phyloP scores from a whole-genome alignment of 2,329 filamentous ascomycete species.

The Allantophomopsis lycopodina region DNA sequence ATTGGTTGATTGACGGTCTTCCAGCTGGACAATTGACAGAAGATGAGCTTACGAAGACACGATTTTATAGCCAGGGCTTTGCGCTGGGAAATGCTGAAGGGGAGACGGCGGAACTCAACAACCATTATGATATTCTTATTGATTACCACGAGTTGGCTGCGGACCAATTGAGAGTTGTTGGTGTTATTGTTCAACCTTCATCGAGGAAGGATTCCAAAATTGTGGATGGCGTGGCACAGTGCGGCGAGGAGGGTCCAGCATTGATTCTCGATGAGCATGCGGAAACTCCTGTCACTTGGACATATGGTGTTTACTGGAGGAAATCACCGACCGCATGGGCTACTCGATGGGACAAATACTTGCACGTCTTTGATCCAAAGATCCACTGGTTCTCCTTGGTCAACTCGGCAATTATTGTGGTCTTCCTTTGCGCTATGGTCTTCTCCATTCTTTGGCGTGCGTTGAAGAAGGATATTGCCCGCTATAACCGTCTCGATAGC shows the following conservation, averaged over 20 bases:
- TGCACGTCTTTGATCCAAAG: conserved; percentile 93
- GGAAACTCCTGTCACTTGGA: conserved; percentile 63
- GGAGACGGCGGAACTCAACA: conserved; percentile 57
- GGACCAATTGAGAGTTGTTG: conserved; percentile 74
- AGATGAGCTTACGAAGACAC: conserved; percentile 61
- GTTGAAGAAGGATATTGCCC: conserved; percentile 85
- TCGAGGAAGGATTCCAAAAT: conserved; percentile 47
- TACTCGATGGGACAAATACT: conserved; percentile 96
- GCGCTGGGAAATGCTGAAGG: conserved; percentile 53
- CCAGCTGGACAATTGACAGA: conserved; percentile 75
- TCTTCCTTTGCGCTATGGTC: conserved; percentile 83
- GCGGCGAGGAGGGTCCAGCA: conserved; percentile 38
- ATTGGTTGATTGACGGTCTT: conserved; percentile 91
- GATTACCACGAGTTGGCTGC: conserved; percentile 75
- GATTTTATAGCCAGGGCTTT: conserved; percentile 89
- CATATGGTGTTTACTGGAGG: conserved; percentile 85
- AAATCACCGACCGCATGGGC: conserved; percentile 81
- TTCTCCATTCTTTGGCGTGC: conserved; percentile 83
- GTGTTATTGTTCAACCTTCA: conserved; percentile 73
- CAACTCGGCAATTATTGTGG: conserved; percentile 88
- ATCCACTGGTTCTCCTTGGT: conserved; percentile 99
- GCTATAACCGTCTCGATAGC: conserved; percentile 89
- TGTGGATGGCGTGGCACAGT: conserved; percentile 43
- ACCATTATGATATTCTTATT: conserved; percentile 88
- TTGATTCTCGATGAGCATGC: conserved; percentile 52